Evolutionary conservation across 352 stramenopile species (phyloP).

Genomic region (Blastocystis sp.): DNA sequence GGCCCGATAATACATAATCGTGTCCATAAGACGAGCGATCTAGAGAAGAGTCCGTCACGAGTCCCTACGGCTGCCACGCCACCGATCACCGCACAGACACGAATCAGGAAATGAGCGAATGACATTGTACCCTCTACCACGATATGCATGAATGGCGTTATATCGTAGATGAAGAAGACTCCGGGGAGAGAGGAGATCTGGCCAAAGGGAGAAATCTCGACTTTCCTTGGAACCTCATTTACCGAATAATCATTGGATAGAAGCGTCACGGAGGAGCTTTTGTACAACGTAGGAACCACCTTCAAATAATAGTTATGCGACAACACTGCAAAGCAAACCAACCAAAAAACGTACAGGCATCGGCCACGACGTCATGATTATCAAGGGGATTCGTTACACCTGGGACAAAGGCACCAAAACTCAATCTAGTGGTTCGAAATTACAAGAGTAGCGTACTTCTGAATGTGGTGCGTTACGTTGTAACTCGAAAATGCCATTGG

Average conservation of each 20-base stretch:
- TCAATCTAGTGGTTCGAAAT: conserved; percentile 58
- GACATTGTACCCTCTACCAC: conserved; percentile 68
- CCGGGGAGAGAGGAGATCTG: conserved; percentile 69
- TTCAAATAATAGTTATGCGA: conserved; percentile 76
- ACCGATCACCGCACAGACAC: conserved; percentile 75
- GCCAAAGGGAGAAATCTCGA: conserved; percentile 55
- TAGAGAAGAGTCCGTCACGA: not conserved
- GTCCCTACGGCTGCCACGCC: conserved; percentile 71
- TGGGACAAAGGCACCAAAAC: conserved; percentile 57
- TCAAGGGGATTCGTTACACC: conserved; percentile 57
- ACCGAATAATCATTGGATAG: conserved; percentile 49
- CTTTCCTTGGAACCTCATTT: conserved; percentile 20
- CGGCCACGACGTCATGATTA: not conserved
- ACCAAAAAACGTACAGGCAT: not conserved
- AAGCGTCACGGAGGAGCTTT: not conserved
- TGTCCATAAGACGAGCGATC: conserved; percentile 63
- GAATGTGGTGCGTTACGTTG: conserved; percentile 77
- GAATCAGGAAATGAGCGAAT: conserved; percentile 74
- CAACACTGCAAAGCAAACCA: not conserved
- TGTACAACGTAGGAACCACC: conserved; percentile 72
- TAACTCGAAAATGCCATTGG: conserved; percentile 74
- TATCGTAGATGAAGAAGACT: conserved; percentile 83
- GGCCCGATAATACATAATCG: conserved; percentile 63
- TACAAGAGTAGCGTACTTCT: conserved; percentile 66
- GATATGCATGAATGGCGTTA: conserved; percentile 80